These are phyloP conservation scores for Botrytis elliptica DNA, from an alignment of 2,329 filamentous ascomycete genomes.

Conservation along the genomic window DNA sequence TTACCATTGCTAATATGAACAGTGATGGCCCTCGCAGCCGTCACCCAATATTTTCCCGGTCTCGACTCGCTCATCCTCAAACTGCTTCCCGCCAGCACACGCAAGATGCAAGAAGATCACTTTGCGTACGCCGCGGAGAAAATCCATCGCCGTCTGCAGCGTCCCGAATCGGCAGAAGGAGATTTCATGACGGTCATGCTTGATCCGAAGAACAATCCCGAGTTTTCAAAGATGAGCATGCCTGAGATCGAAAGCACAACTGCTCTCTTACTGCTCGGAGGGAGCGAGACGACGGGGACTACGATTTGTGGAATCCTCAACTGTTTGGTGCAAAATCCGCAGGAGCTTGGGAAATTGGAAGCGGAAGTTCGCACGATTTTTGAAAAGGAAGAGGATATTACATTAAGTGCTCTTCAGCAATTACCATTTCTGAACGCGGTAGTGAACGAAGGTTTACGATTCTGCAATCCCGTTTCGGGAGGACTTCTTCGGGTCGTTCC, in stretches of 20 bases:
- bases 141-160: background rate
- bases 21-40: conserved; percentile 3
- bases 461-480: background rate
- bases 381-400: background rate
- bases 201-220: background rate
- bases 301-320: background rate
- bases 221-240: background rate
- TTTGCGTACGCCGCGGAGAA: background rate
- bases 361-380: background rate
- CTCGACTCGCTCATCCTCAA: background rate
- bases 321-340: background rate
- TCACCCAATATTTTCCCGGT: background rate
- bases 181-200: conserved; percentile 4
- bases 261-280: background rate
- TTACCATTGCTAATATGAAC: background rate
- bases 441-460: background rate
- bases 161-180: background rate
- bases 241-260: background rate
- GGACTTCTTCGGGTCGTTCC: background rate
- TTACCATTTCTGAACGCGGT: background rate
- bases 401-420: background rate
- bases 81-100: background rate
- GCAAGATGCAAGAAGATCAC: background rate
- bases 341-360: background rate
- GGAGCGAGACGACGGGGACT: background rate